phyloP scores from a whole-genome alignment of 2,329 filamentous ascomycete genomes.

The Eutypella sp. region DNA sequence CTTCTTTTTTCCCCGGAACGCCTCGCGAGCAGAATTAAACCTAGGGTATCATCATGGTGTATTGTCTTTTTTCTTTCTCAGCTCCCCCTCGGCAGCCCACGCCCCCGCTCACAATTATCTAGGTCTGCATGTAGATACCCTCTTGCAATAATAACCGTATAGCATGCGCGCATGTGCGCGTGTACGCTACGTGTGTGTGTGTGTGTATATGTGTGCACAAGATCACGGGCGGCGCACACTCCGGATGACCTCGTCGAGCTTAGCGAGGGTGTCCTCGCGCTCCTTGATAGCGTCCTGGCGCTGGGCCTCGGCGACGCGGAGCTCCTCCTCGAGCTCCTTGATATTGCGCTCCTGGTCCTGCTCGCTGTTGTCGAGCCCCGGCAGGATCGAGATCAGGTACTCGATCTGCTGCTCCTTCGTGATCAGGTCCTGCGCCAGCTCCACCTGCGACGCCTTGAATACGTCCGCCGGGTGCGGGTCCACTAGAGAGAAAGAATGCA shows the following conservation, averaged over 20 bases:
- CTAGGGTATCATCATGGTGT: too few relatives aligned
- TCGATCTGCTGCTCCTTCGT: conserved; percentile 82
- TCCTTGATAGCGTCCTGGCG: conserved; percentile 59
- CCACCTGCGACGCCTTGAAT: conserved; percentile 63
- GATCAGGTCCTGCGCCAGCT: conserved; percentile 72
- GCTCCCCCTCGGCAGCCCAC: too few relatives aligned
- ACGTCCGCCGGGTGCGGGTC: conserved; percentile 58
- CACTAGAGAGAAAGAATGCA: conserved; percentile 34
- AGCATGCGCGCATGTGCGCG: conserved; percentile 13
- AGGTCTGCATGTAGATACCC: too few relatives aligned
- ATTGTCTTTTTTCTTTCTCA: too few relatives aligned
- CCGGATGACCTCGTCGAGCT: conserved; percentile 57
- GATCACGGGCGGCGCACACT: conserved; percentile 54
- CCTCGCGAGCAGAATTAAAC: too few relatives aligned
- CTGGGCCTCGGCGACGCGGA: conserved; percentile 58
- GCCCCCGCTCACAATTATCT: too few relatives aligned
- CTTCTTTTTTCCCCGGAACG: too few relatives aligned
- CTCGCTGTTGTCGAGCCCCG: conserved; percentile 74
- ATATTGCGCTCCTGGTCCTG: conserved; percentile 67
- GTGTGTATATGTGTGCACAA: not conserved
- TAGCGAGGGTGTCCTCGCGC: conserved; percentile 54
- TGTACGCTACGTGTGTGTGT: not conserved
- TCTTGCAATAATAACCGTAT: too few relatives aligned
- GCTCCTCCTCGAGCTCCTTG: conserved; percentile 58
- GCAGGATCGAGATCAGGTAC: conserved; percentile 66